Base-by-base conservation (phyloP, 306 rosid species). In the Lupinus albus region DNA sequence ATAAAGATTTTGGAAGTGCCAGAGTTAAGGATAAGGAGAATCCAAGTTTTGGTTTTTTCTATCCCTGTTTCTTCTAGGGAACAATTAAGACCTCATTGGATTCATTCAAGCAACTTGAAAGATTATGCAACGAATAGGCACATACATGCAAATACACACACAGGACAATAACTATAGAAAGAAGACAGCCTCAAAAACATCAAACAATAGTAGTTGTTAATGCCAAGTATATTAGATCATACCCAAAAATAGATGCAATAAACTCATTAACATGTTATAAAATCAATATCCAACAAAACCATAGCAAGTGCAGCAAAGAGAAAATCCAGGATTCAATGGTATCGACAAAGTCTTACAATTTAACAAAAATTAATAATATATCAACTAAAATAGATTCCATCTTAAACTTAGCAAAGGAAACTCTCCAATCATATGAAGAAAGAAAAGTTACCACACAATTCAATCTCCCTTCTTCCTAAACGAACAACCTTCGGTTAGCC, bases 401-500 rank as follows among this genome's bases (percentile, higher is more conserved):
- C 58, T 66, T 35, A 33, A 41, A n/a, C 54, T 64, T 50, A 66
- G 13, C 52, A 20, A 35, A 13, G 7, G 65, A 61, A 71, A 60
- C 73, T 64, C 78, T 75, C 67, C 44, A 56, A 39, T 14, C 49
- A 41, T 12, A 3, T 5, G 47, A 53, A 64, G 20, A 3, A 76
- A 38, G 11, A 8, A 38, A 68, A 53, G 38, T 41, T 14, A 20
- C 11, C 61, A 52, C 73, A 60, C 59, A 79, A 49, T 45, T 58
- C 5, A 83, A 17, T 82, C 86, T 7, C 79, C 84, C 79, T 82
- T 82, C 76, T 75, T 82, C 65, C 87, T 79, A 63, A 83, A 83
- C 0, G 87, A 83, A 75, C 87, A 83, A 0, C 87, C 87, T 64
- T 83, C 87, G 0, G 87, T 83, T 15, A 83, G 79, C 51, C 84